Evolutionary conservation across 78 protist species (phyloP).

Genomic region (Dictyostelium brefeldianum): DNA sequence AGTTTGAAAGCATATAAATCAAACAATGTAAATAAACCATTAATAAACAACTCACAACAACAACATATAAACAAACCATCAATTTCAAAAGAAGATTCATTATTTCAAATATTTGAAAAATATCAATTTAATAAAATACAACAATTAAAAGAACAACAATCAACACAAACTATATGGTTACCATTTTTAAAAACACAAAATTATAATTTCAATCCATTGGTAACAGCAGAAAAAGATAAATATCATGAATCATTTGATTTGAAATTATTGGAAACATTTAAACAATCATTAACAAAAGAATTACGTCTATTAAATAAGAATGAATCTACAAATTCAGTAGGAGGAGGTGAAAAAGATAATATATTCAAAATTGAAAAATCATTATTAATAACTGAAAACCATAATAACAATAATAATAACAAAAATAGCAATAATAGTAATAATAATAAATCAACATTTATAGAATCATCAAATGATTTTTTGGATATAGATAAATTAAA

Average conservation of each 20-base stretch:
- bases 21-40: background rate
- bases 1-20: background rate
- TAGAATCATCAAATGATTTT: slow-evolving; percentile 6
- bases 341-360: background rate
- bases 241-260: background rate
- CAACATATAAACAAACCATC: slow-evolving; percentile 10
- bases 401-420: background rate
- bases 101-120: slow-evolving; percentile 34
- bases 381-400: background rate
- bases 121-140: background rate
- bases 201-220: background rate
- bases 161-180: slow-evolving; percentile 18
- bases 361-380: slow-evolving; percentile 5
- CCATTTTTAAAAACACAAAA: background rate
- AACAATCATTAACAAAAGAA: background rate
- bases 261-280: background rate
- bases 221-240: too few relatives aligned
- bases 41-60: too few relatives aligned
- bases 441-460: background rate
- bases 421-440: background rate
- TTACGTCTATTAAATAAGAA: background rate
- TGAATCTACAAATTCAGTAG: background rate
- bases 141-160: background rate
- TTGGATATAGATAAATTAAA: slow-evolving; percentile 2
- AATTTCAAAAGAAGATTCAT: slow-evolving; percentile 7